Evolutionary conservation across 2,329 filamentous ascomycete genomes (phyloP).

Genomic region (Neofusicoccum ribis): DNA sequence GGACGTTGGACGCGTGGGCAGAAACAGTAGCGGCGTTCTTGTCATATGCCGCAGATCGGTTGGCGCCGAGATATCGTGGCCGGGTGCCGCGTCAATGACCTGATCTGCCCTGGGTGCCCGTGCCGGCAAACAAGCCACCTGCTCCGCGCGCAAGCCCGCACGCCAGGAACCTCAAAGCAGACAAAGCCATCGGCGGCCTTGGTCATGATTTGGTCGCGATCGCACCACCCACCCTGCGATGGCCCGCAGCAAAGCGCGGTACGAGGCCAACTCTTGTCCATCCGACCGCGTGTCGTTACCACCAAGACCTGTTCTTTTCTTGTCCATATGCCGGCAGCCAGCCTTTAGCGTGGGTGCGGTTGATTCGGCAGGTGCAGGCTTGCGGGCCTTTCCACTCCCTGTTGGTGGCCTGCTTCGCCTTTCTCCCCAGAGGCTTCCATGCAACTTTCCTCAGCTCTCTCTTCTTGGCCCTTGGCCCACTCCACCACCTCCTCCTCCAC

Average conservation of each 20-base stretch:
- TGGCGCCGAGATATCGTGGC: constrained; percentile 8
- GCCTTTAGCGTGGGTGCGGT: neutral
- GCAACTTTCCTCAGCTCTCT: neutral
- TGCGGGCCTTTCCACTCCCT: neutral
- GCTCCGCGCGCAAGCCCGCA: neutral
- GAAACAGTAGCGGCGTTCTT: neutral
- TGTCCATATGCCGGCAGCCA: neutral
- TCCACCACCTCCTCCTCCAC: neutral
- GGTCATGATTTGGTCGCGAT: neutral
- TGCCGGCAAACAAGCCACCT: neutral
- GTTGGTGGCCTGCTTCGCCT: neutral
- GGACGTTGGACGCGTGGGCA: neutral
- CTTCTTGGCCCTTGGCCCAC: neutral
- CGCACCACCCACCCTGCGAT: neutral
- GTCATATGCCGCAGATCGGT: constrained; percentile 3
- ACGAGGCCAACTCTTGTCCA: neutral
- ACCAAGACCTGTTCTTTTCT: neutral
- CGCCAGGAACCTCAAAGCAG: neutral
- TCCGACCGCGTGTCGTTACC: neutral
- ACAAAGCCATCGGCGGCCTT: neutral
- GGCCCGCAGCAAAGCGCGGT: neutral
- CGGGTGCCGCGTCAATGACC: neutral
- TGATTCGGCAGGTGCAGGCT: neutral
- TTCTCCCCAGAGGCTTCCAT: neutral
- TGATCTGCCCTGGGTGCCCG: neutral